Conservation (phyloP, 1,284 basidiomycete species). For the Cystobasidiaceae sp. region DNA sequence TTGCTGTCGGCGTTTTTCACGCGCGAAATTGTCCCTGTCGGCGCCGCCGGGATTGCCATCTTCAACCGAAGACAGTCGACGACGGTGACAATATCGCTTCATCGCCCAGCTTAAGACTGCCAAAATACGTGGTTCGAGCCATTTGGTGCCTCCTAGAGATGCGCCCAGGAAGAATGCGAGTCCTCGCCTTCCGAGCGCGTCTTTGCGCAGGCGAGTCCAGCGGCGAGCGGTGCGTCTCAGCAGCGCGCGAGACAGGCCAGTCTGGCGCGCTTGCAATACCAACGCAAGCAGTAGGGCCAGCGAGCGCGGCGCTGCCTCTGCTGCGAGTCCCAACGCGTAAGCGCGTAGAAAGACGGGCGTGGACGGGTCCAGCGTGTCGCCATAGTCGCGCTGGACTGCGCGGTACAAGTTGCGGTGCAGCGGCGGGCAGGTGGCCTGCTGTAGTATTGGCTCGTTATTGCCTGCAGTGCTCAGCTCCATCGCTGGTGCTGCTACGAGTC, state of each 20-base stretch:
- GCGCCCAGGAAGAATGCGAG: constrained; percentile 33
- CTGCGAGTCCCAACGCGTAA: constrained; percentile 31
- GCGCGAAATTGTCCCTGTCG: too few relatives aligned
- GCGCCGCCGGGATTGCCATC: too few relatives aligned
- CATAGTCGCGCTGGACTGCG: constrained; percentile 11
- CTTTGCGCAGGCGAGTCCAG: not conserved
- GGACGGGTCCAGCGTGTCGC: constrained; percentile 29
- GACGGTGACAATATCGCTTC: too few relatives aligned
- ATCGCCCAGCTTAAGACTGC: constrained; percentile 6
- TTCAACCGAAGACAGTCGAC: not conserved
- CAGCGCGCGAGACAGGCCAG: constrained; percentile 4
- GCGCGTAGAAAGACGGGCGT: constrained; percentile 35
- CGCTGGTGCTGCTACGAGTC: too few relatives aligned
- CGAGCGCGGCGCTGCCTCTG: constrained; percentile 21
- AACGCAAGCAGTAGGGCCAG: constrained; percentile 27
- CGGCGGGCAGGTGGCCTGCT: constrained; percentile 14
- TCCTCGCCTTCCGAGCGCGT: constrained; percentile 2
- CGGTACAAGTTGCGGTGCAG: constrained; percentile 16
- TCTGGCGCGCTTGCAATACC: constrained; percentile 5
- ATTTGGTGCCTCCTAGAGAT: constrained; percentile 34
- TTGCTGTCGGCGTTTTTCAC: not conserved
- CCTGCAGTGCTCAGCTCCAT: too few relatives aligned
- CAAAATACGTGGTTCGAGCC: constrained; percentile 31
- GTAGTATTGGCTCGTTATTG: too few relatives aligned
- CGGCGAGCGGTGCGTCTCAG: not conserved